Base-by-base conservation (phyloP, 2,329 filamentous ascomycete genomes). In the Colletotrichum theobromicola region DNA sequence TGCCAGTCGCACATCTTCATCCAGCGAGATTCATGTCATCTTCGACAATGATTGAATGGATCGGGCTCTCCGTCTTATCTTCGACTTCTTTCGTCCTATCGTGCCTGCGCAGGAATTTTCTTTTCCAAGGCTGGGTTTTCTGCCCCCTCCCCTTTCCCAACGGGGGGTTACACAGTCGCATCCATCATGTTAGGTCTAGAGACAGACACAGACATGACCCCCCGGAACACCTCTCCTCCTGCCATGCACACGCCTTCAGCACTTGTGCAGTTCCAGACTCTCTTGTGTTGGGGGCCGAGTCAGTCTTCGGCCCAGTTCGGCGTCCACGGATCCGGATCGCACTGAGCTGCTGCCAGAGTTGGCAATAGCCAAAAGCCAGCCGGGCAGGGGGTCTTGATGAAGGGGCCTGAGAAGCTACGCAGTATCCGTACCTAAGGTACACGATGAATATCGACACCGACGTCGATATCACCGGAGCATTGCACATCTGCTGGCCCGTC, bases 211-310 rank as follows among this genome's bases (percentile, higher is more conserved):
- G 42, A 63, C 67, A 37, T 24, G 35, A 18, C 66, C 42, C 30
- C 30, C 58, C 42, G 64, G 64, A 30, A 67, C 37, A 37, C 55
- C 24, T 42, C 66, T 42, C 46, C 57, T 60, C 15, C 57, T n/a
- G 28, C 26, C 57, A 28, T 60, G 15, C 26, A 67, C 46, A 34
- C 12, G 24, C 21, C 34, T 21, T 61, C 7, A 24, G 35, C 64
- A 67, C 50, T 7, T 30, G 30, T 53, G 66, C 16, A 68, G 50
- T 60, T 42, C 53, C 42, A 13, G 34, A 60, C 55, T 66, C 63
- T 66, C 55, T 30, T 46, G 28, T 30, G 62, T 65, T 62, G 60
- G 67, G 30, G 67, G 67, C 71, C 53, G 71, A 74, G 71, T 66
- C 67, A 74, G 32, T 63, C 55, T 62, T 24, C 32, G 68, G 21